Percentiles rank a stretch among this genome's conserved stretches.
These are phyloP conservation scores for Dendrobium chrysotoxum DNA, from an alignment of 106 monocot species.

Conservation along the genomic window DNA sequence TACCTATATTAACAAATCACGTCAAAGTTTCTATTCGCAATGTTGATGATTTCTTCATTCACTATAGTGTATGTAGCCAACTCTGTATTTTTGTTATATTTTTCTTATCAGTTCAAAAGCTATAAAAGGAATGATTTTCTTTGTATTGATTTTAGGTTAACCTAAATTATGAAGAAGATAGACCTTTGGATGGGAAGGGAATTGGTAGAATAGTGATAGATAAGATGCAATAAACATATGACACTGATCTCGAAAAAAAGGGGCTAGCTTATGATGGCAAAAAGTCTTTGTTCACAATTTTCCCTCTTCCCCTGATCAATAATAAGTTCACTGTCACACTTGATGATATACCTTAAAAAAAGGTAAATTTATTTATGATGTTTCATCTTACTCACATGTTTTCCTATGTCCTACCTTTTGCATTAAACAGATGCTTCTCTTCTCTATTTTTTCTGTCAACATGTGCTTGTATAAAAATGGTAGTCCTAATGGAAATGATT, in stretches of 20 bases:
- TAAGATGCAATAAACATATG: conserved; percentile 69
- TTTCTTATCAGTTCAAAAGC: background rate
- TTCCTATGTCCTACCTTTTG: background rate
- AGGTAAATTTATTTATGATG: conserved; percentile 23
- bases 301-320: conserved; percentile 64
- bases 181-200: conserved; percentile 72
- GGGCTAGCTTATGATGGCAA: conserved; percentile 95
- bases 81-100: background rate
- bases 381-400: background rate
- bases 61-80: conserved; percentile 62
- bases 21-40: conserved; percentile 45
- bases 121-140: background rate
- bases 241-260: conserved; percentile 55
- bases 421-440: background rate
- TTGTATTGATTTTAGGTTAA: conserved; percentile 35
- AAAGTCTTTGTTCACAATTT: conserved; percentile 72
- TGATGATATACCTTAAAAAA: conserved; percentile 46
- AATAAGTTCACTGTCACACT: conserved; percentile 76
- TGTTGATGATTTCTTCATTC: conserved; percentile 59
- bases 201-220: conserved; percentile 79
- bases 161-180: conserved; percentile 89
- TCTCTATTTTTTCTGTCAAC: background rate
- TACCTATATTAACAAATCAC: conserved; percentile 63
- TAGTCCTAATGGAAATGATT: conserved; percentile 41
- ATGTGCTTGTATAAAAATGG: conserved; percentile 19